These are phyloP conservation scores for Epichloe gansuensis DNA, from an alignment of 2,329 filamentous ascomycete genomes.

Conservation along the genomic window DNA sequence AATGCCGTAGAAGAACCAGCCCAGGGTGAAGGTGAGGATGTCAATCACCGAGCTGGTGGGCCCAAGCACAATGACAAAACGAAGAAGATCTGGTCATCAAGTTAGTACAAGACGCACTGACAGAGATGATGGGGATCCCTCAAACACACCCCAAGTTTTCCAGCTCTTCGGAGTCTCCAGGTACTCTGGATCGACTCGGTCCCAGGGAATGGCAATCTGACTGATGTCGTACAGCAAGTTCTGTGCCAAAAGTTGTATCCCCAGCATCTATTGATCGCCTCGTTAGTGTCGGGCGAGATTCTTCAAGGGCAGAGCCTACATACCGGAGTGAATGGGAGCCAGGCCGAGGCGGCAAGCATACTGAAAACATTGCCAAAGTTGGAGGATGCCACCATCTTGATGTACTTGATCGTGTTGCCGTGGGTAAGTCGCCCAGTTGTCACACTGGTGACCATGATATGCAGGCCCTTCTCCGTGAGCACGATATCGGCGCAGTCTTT, in stretches of 20 bases:
- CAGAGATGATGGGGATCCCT: not conserved
- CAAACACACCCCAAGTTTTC: slow-evolving; percentile 9
- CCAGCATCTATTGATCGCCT: slow-evolving; percentile 10
- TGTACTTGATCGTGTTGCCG: slow-evolving; percentile 19
- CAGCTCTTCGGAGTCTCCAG: slow-evolving; percentile 14
- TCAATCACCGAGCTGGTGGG: slow-evolving; percentile 18
- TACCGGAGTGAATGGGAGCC: slow-evolving; percentile 16
- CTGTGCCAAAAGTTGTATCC: slow-evolving; percentile 16
- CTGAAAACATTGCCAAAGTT: slow-evolving; percentile 20
- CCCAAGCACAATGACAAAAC: slow-evolving; percentile 15
- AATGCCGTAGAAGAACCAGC: slow-evolving; percentile 15
- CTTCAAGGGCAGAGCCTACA: not conserved
- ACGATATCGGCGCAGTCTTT: slow-evolving; percentile 19
- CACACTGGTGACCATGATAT: slow-evolving; percentile 15
- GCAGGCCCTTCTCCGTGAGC: slow-evolving; percentile 17
- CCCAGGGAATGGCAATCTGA: slow-evolving; percentile 19
- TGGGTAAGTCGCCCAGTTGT: slow-evolving; percentile 15
- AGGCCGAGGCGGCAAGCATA: slow-evolving; percentile 15
- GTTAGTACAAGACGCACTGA: not conserved
- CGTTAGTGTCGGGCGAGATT: not conserved
- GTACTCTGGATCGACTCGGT: slow-evolving; percentile 15
- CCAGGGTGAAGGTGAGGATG: slow-evolving; percentile 12
- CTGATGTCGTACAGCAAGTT: slow-evolving; percentile 18
- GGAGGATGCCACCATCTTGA: slow-evolving; percentile 20
- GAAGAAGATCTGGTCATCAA: slow-evolving; percentile 12